A percentile compares a stretch with the other conserved stretches of the same genome.
phyloP scores from a whole-genome alignment of 495 filamentous ascomycete genomes.

The Tuber umbilicatum region DNA sequence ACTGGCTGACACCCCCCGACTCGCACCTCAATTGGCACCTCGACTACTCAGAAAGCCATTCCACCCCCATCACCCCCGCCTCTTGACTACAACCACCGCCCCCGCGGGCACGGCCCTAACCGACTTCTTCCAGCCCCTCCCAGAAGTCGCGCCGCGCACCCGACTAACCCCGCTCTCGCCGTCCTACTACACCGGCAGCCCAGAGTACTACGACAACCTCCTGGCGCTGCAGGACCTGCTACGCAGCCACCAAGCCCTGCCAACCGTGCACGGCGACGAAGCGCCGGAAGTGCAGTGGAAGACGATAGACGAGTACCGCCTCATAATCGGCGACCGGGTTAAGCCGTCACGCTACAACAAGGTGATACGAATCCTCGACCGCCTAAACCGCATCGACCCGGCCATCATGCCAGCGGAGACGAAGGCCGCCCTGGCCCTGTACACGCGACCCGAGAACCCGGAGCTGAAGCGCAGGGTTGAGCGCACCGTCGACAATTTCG shows the following conservation, averaged over 20 bases:
- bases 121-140: constrained; percentile 5
- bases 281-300: constrained; percentile 80
- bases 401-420: constrained; percentile 66
- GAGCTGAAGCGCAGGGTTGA: constrained; percentile 55
- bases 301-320: constrained; percentile 66
- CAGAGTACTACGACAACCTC: constrained; percentile 77
- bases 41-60: constrained; percentile 15
- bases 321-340: constrained; percentile 66
- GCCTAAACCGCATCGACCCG: constrained; percentile 79
- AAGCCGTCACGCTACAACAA: constrained; percentile 70
- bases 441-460: constrained; percentile 68
- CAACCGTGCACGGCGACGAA: constrained; percentile 55
- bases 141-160: constrained; percentile 43
- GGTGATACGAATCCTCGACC: constrained; percentile 66
- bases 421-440: constrained; percentile 54
- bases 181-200: constrained; percentile 85
- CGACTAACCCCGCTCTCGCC: constrained; percentile 77
- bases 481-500: constrained; percentile 60
- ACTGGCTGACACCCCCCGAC: constrained; percentile 10
- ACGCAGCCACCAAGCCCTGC: constrained; percentile 63
- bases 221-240: constrained; percentile 64
- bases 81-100: constrained; percentile 32
- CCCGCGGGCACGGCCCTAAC: constrained; percentile 14
- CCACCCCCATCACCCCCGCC: constrained; percentile 21
- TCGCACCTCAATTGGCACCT: constrained; percentile 11